These are phyloP conservation scores for Colletotrichum lupini DNA, from an alignment of 2,329 filamentous ascomycete genomes.

Conservation along the genomic window DNA sequence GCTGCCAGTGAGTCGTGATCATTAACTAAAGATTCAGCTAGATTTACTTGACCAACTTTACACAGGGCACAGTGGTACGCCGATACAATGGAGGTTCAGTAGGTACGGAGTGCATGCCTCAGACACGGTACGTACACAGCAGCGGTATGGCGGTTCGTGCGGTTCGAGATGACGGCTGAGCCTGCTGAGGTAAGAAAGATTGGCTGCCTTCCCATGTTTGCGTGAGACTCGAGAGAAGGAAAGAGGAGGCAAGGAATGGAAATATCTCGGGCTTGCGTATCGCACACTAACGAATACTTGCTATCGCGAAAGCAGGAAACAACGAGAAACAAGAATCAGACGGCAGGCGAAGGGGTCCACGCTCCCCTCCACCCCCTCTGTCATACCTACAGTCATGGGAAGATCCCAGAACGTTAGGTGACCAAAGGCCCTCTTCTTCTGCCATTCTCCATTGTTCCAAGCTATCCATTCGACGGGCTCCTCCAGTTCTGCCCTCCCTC, in stretches of 20 bases:
- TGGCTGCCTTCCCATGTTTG: background rate
- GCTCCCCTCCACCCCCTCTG: background rate
- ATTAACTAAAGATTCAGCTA: background rate
- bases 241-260: background rate
- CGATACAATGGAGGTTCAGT: background rate
- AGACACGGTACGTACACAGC: background rate
- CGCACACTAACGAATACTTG: background rate
- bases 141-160: background rate
- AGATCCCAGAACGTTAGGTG: background rate
- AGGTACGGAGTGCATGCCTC: background rate
- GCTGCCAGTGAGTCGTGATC: background rate
- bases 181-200: background rate
- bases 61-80: background rate
- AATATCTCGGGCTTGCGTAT: background rate
- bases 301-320: background rate
- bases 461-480: background rate
- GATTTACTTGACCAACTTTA: background rate
- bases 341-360: slow-evolving; percentile 7
- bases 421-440: background rate
- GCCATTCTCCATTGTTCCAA: background rate
- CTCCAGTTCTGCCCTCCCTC: background rate
- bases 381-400: background rate
- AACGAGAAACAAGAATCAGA: background rate
- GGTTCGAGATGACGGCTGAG: background rate
- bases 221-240: background rate